These are phyloP conservation scores for Dactylonectria estremocensis DNA, from an alignment of 2,329 filamentous ascomycete genomes.

Conservation along the genomic window DNA sequence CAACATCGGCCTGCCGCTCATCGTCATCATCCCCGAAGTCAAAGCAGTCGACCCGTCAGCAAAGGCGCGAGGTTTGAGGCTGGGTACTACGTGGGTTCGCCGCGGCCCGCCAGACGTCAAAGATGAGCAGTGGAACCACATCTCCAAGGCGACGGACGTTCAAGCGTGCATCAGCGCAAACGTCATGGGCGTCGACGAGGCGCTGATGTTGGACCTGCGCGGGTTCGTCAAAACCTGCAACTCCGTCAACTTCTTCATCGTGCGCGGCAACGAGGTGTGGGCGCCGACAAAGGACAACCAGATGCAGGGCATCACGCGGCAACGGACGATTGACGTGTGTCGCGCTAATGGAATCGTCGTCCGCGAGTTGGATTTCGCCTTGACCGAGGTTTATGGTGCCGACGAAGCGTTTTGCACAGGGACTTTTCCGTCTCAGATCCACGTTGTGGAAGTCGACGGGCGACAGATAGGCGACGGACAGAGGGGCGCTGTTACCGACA, in stretches of 20 bases:
- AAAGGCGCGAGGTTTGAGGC: slow-evolving; percentile 42
- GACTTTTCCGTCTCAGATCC: slow-evolving; percentile 49
- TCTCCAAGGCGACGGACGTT: slow-evolving; percentile 51
- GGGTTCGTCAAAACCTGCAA: slow-evolving; percentile 53
- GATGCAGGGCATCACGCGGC: slow-evolving; percentile 52
- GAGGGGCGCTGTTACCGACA: slow-evolving; percentile 41
- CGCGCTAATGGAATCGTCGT: slow-evolving; percentile 45
- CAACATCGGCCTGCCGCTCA: slow-evolving; percentile 48
- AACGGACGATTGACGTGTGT: slow-evolving; percentile 51
- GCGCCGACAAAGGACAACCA: slow-evolving; percentile 51
- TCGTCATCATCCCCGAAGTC: slow-evolving; percentile 51
- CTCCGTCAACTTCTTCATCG: slow-evolving; percentile 53
- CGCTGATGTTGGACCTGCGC: slow-evolving; percentile 48
- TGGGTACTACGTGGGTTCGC: slow-evolving; percentile 49
- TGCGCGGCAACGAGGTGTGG: slow-evolving; percentile 52
- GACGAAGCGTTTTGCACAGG: slow-evolving; percentile 52
- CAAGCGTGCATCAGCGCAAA: slow-evolving; percentile 51
- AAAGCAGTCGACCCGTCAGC: slow-evolving; percentile 44
- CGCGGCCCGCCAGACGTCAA: slow-evolving; percentile 51
- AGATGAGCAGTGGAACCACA: slow-evolving; percentile 52
- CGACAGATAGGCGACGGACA: slow-evolving; percentile 44
- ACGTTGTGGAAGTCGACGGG: slow-evolving; percentile 46
- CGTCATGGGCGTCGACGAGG: slow-evolving; percentile 50
- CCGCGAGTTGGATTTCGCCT: slow-evolving; percentile 48
- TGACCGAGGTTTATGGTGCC: slow-evolving; percentile 51